phyloP scores from a whole-genome alignment of 495 filamentous ascomycete species.

The Cenococcum geophilum region DNA sequence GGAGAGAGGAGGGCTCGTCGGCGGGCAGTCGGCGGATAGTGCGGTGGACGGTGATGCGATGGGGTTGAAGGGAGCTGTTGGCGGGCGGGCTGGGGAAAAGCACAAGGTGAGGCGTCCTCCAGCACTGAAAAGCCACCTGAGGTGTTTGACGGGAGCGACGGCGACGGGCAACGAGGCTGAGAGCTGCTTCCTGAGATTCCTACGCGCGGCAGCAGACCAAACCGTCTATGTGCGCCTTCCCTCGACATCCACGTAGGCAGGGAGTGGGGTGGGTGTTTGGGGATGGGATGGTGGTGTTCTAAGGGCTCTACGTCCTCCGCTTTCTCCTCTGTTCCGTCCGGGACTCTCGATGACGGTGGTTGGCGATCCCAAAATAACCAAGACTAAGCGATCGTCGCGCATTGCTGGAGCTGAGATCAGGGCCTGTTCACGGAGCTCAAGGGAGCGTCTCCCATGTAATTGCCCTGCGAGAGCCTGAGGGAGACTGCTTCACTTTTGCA shows the following conservation, averaged over 20 bases:
- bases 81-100: background rate
- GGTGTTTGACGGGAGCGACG: background rate
- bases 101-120: background rate
- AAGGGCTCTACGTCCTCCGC: background rate
- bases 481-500: background rate
- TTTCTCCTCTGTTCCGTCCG: background rate
- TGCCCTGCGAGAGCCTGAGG: background rate
- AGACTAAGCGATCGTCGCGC: background rate
- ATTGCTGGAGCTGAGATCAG: background rate
- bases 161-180: background rate
- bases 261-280: background rate
- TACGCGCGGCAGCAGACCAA: background rate
- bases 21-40: background rate
- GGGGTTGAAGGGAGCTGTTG: background rate
- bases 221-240: background rate
- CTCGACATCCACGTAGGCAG: background rate
- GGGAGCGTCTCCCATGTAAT: background rate
- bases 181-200: background rate
- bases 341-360: background rate
- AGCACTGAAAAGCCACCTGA: background rate
- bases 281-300: background rate
- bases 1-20: background rate
- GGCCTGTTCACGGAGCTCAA: background rate
- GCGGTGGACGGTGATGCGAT: background rate
- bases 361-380: slow-evolving; percentile 1